Percentiles rank a stretch among this genome's conserved stretches.
phyloP scores from a whole-genome alignment of 805 yeast genomes.

The Wickerhamomyces sydowiorum region DNA sequence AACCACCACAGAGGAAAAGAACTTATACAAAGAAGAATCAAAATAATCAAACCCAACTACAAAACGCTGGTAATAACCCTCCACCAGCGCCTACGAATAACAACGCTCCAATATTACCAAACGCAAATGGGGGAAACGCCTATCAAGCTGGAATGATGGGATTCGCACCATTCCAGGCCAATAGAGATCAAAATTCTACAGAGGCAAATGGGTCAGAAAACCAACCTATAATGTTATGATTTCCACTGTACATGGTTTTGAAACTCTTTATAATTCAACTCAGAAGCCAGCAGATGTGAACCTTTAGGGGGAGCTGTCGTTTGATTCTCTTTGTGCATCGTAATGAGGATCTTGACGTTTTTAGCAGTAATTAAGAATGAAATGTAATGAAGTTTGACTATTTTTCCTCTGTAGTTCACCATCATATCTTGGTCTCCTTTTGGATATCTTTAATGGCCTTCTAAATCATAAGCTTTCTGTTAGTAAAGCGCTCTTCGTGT shows the following conservation, averaged over 20 bases:
- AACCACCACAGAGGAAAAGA: slow-evolving; percentile 13
- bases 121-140: neutral
- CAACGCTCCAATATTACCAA: neutral
- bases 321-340: no score
- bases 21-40: slow-evolving; percentile 15
- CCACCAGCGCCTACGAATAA: neutral
- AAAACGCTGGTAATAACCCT: slow-evolving; percentile 21
- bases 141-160: neutral
- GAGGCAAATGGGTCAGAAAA: slow-evolving; percentile 12
- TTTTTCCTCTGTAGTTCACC: neutral
- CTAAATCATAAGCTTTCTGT: neutral
- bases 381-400: neutral
- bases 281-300: neutral
- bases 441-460: neutral
- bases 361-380: neutral
- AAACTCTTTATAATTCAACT: neutral
- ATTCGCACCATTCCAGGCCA: neutral
- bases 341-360: neutral
- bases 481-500: neutral
- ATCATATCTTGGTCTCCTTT: neutral
- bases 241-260: neutral
- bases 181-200: slow-evolving; percentile 1
- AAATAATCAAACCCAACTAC: slow-evolving; percentile 17
- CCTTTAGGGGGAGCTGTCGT: neutral
- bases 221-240: slow-evolving; percentile 19